Base-by-base conservation (phyloP, 805 yeast species). In the Metschnikowia matae region DNA sequence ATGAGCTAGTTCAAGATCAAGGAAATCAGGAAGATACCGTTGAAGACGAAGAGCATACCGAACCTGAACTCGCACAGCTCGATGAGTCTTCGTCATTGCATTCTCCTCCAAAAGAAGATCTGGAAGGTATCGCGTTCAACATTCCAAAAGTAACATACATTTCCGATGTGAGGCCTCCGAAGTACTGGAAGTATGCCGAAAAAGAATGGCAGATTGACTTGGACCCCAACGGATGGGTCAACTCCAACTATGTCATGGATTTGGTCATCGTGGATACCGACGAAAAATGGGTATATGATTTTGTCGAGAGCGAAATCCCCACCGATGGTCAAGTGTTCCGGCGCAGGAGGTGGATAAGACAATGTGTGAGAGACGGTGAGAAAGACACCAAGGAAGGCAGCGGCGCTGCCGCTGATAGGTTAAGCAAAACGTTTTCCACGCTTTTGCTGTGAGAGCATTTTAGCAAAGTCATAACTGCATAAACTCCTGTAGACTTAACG, bases 201-300 rank as follows among this genome's bases (percentile, higher is more conserved):
- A 58, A 62, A 3, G 74, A 77, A 11, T 89, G 96, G 96, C 68
- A 66, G 8, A 61, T 87, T 43, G 96, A 89, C 64, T 71, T 83
- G 44, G 69, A 77, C 17, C 89, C 89, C 0, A 67, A 70, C 23
- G 65, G 59, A 2, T 89, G 96, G 96, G 87, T 84, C 6, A 66
- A 66, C 41, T 61, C 66, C 2, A 76, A 80, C 48, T 68, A 78
- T 46, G 67, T 85, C 13, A 51, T 59, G 29, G 84, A 79, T 50
- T 66, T 80, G 41, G 81, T 85, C 14, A 75, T 73, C 18, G 73
- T 87, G 18, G 95, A 89, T 66, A 71, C 79, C 29, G 90, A 83
- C 49, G 87, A 85, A 38, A 89, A 89, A 65, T 89, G 96, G 96
- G 92, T 87, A 17, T 89, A 89, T 63, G 96, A 89, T 64, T 62